phyloP scores from a whole-genome alignment of 192 early-diverging fungal species.

The Spinellus fusiger region DNA sequence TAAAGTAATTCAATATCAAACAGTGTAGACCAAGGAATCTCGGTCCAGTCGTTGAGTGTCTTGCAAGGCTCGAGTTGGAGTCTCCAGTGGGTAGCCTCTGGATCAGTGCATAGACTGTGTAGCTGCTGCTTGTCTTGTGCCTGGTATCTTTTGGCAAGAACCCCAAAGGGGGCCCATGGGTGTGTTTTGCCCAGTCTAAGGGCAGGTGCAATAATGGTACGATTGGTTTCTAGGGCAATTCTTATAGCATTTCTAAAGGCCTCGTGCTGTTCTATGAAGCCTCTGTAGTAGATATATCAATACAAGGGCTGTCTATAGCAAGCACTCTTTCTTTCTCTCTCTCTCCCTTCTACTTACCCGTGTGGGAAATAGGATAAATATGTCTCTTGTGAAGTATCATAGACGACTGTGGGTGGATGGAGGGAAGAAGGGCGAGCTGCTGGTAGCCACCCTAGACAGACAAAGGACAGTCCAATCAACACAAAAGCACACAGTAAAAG shows the following conservation, averaged over 20 bases:
- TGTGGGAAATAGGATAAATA: slow-evolving; percentile 22
- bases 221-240: slow-evolving; percentile 16
- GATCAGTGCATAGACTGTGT: background rate
- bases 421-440: no score
- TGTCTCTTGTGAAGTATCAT: slow-evolving; percentile 3
- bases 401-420: no score
- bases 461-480: no score
- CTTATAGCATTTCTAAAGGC: slow-evolving; percentile 19
- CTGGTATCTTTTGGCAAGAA: slow-evolving; percentile 11
- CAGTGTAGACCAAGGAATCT: slow-evolving; percentile 23
- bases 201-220: slow-evolving; percentile 17
- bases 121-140: slow-evolving; percentile 16
- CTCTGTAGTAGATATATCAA: slow-evolving; percentile 3
- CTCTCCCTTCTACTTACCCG: background rate
- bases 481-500: no score
- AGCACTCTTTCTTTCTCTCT: background rate
- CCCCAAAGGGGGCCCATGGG: slow-evolving; percentile 8
- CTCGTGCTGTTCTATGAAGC: slow-evolving; percentile 19
- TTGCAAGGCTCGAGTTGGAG: background rate
- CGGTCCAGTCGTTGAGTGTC: slow-evolving; percentile 7
- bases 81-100: slow-evolving; percentile 4
- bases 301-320: no score
- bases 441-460: no score
- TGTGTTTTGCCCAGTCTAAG: slow-evolving; percentile 9
- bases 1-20: slow-evolving; percentile 15